These are phyloP conservation scores for Purpureocillium lavendulum DNA, from an alignment of 2,329 filamentous ascomycete genomes.

Conservation along the genomic window DNA sequence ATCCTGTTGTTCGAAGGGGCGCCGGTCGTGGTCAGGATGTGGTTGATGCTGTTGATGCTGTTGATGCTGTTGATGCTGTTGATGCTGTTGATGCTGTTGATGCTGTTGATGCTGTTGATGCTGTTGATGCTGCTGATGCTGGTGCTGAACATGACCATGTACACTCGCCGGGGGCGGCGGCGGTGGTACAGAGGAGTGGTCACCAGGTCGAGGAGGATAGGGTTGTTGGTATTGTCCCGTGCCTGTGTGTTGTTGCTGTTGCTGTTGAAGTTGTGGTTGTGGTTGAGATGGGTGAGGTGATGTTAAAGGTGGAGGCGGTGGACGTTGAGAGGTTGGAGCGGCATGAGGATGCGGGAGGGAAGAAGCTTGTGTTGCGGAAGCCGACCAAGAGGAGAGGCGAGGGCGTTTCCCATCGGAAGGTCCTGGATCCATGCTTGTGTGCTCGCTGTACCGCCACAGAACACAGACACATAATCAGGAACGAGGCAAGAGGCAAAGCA, in stretches of 20 bases:
- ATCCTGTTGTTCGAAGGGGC: conserved; percentile 48
- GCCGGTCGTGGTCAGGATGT: conserved; percentile 40
- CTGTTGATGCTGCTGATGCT: conserved; percentile 27
- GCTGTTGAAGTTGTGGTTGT: conserved; percentile 14
- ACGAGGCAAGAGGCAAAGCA: conserved; percentile 25
- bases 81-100: conserved; percentile 23
- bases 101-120: conserved; percentile 26
- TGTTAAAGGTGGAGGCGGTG: conserved; percentile 18
- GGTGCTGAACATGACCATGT: conserved; percentile 21
- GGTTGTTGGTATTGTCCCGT: conserved; percentile 32
- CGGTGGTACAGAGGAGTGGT: conserved; percentile 19
- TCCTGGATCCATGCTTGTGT: conserved; percentile 51
- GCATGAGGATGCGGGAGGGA: conserved; percentile 37
- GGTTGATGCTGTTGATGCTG: conserved; percentile 24
- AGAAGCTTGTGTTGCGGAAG: conserved; percentile 36
- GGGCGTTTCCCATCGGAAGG: conserved; percentile 51
- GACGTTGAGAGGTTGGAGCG: conserved; percentile 17
- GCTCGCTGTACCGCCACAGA: conserved; percentile 24
- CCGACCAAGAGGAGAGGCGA: conserved; percentile 44
- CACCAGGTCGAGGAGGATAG: conserved; percentile 24
- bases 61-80: conserved; percentile 18
- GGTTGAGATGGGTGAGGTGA: conserved; percentile 10
- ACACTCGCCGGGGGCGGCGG: conserved; percentile 13
- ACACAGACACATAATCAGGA: conserved; percentile 27
- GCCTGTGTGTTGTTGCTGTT: conserved; percentile 23